Percentiles rank a stretch among this genome's conserved stretches.
phyloP scores from a whole-genome alignment of 2,329 filamentous ascomycete genomes.

The Aspergillus hortae region DNA sequence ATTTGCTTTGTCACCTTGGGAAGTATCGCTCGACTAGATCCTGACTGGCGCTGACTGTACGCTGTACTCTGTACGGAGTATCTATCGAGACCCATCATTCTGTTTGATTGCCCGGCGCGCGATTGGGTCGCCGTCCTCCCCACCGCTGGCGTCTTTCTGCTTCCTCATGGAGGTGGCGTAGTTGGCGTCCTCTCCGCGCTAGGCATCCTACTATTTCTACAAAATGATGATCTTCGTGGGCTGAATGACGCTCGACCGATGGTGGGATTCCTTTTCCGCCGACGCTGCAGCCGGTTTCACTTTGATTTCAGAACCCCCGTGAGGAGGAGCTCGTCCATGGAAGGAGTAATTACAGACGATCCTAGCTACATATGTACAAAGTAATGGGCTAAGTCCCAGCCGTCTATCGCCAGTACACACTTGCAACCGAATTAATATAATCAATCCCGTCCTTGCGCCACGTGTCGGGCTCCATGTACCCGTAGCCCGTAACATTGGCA shows the following conservation, averaged over 20 bases:
- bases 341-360: not conserved
- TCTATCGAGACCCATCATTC: not conserved
- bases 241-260: not conserved
- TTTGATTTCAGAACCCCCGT: not conserved
- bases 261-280: not conserved
- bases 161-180: too few relatives aligned
- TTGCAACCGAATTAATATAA: slow-evolving; percentile 28
- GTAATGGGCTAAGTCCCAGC: not conserved
- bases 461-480: slow-evolving; percentile 40
- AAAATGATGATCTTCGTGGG: not conserved
- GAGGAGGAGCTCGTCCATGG: not conserved
- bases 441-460: slow-evolving; percentile 38
- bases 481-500: slow-evolving; percentile 43
- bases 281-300: not conserved
- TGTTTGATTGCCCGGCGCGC: not conserved
- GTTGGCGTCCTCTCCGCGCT: not conserved
- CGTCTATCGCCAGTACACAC: slow-evolving; percentile 20
- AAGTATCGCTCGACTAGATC: not conserved
- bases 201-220: not conserved
- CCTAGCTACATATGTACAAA: not conserved
- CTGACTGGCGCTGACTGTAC: not conserved
- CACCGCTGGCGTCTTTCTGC: too few relatives aligned
- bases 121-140: not conserved
- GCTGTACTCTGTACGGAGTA: not conserved
- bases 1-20: slow-evolving; percentile 5